phyloP scores from a whole-genome alignment of 805 yeast species.

The Pichia deserticola region DNA sequence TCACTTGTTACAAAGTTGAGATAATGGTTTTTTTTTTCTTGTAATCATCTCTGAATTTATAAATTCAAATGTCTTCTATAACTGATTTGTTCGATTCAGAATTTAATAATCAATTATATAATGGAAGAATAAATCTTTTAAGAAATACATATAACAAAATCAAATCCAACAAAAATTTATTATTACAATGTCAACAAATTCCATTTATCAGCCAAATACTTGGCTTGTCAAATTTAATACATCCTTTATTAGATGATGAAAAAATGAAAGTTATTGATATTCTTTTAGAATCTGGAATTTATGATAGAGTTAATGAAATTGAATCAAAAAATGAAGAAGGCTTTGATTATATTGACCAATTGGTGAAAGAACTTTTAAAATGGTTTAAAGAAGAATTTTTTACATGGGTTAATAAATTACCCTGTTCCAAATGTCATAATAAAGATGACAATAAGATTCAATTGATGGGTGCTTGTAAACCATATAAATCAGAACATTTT shows the following conservation, averaged over 20 bases:
- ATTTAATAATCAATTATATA: not conserved
- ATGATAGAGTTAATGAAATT: slow-evolving; percentile 32
- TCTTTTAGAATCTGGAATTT: slow-evolving; percentile 60
- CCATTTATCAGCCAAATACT: slow-evolving; percentile 2
- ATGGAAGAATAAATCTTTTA: not conserved
- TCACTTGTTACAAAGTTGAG: no score
- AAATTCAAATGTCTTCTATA: not conserved
- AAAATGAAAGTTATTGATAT: slow-evolving; percentile 55
- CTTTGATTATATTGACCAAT: slow-evolving; percentile 45
- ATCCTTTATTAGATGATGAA: slow-evolving; percentile 16
- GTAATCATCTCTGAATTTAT: no score
- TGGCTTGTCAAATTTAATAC: not conserved
- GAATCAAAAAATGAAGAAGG: slow-evolving; percentile 9
- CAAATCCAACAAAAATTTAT: not conserved
- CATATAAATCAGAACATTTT: slow-evolving; percentile 33
- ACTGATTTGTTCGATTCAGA: not conserved
- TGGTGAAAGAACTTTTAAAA: slow-evolving; percentile 49
- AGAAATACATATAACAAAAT: not conserved
- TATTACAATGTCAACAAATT: not conserved
- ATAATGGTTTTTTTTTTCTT: no score
- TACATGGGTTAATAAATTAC: slow-evolving; percentile 71
- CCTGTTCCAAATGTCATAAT: slow-evolving; percentile 46
- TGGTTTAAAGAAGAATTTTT: slow-evolving; percentile 80
- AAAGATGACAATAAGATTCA: slow-evolving; percentile 33
- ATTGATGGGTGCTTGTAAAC: slow-evolving; percentile 29